A percentile compares a stretch with the other conserved stretches of the same genome.
Conservation (phyloP, 768 basidiomycete species). For the Lactifluus hygrophoroides region DNA sequence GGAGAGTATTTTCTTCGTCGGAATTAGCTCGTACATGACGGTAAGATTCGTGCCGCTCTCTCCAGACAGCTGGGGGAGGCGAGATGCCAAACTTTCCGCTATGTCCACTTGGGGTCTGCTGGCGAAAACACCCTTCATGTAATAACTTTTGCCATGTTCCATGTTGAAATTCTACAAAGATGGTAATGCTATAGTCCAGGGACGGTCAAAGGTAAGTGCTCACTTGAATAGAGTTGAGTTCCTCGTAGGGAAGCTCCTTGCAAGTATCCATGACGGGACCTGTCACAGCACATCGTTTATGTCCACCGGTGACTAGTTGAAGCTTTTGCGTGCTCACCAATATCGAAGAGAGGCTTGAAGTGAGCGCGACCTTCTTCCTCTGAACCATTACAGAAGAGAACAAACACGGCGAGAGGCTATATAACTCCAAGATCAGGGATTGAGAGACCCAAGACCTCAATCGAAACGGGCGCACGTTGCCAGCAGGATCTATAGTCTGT, state of each 20-base stretch:
- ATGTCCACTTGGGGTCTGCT: background rate
- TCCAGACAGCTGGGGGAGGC: background rate
- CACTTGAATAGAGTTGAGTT: slow-evolving; percentile 17
- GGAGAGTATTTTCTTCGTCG: slow-evolving; percentile 11
- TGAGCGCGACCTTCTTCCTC: slow-evolving; percentile 22
- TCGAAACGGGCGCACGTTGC: slow-evolving; percentile 8
- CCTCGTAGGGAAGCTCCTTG: slow-evolving; percentile 20
- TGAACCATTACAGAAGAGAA: slow-evolving; percentile 23
- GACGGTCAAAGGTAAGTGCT: background rate
- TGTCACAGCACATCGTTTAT: background rate
- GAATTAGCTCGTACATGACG: slow-evolving; percentile 8
- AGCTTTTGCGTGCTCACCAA: slow-evolving; percentile 14
- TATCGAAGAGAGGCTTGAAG: slow-evolving; percentile 23
- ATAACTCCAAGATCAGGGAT: background rate
- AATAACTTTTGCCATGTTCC: slow-evolving; percentile 9
- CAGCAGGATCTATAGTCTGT: slow-evolving; percentile 4
- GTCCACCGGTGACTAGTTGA: background rate
- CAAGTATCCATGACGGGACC: slow-evolving; percentile 20
- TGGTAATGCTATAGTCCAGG: too few relatives aligned
- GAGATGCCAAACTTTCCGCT: background rate
- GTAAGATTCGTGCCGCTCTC: background rate
- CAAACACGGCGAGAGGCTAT: slow-evolving; percentile 16
- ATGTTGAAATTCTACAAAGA: slow-evolving; percentile 13
- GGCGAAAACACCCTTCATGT: slow-evolving; percentile 12
- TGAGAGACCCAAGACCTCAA: background rate